Conservation (phyloP, 2,329 filamentous ascomycete species). For the Mollisiaceae sp. region DNA sequence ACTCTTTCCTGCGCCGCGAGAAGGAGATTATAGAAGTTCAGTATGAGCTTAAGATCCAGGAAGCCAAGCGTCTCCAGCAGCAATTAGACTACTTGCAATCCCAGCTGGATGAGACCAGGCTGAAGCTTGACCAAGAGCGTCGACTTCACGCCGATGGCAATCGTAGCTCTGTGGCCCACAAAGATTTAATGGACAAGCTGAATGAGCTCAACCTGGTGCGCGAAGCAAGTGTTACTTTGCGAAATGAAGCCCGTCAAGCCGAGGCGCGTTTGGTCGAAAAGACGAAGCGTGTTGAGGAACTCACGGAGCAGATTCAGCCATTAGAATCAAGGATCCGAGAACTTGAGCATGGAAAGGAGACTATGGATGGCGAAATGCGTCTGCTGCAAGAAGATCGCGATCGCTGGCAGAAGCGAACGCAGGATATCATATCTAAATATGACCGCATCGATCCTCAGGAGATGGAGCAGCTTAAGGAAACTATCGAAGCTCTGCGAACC, state of each 20-base stretch:
- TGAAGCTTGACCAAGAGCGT: slow-evolving; percentile 91
- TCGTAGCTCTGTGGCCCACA: slow-evolving; percentile 77
- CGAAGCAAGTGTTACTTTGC: slow-evolving; percentile 90
- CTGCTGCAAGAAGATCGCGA: slow-evolving; percentile 91
- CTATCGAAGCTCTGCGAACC: slow-evolving; percentile 67
- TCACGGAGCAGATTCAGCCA: slow-evolving; percentile 78
- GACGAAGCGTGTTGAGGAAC: slow-evolving; percentile 73
- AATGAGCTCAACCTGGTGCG: slow-evolving; percentile 96
- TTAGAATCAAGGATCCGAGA: slow-evolving; percentile 81
- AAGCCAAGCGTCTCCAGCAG: slow-evolving; percentile 86
- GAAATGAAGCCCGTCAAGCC: slow-evolving; percentile 82
- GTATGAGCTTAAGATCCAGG: slow-evolving; percentile 85
- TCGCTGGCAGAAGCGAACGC: slow-evolving; percentile 92
- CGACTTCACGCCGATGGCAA: slow-evolving; percentile 75
- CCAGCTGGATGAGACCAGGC: slow-evolving; percentile 85
- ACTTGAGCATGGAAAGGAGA: slow-evolving; percentile 80
- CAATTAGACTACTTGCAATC: slow-evolving; percentile 86
- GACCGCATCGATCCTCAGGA: slow-evolving; percentile 94
- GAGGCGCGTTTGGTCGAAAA: slow-evolving; percentile 79
- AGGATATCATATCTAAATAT: slow-evolving; percentile 95
- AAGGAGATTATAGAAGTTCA: slow-evolving; percentile 99
- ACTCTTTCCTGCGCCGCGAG: slow-evolving; percentile 88
- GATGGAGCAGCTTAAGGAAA: slow-evolving; percentile 85
- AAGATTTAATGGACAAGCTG: slow-evolving; percentile 90
- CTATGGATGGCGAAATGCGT: slow-evolving; percentile 72